phyloP scores from a whole-genome alignment of 495 filamentous ascomycete species.

The Eremomyces bilateralis region DNA sequence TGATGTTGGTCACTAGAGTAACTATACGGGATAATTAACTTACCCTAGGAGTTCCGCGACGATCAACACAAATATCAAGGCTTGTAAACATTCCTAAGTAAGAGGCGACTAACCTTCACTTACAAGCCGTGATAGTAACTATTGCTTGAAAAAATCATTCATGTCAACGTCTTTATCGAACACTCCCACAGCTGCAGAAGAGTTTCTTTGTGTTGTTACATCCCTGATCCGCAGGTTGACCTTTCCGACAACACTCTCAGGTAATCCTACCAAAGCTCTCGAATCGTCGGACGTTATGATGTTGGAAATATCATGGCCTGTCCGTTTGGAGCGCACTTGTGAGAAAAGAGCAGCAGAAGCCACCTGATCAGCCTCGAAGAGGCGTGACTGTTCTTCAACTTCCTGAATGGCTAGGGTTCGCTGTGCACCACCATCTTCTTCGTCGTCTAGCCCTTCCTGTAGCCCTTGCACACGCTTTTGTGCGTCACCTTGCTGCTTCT shows the following conservation, averaged over 20 bases:
- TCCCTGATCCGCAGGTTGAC: neutral
- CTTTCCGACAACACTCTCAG: slow-evolving; percentile 1
- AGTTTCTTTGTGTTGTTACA: neutral
- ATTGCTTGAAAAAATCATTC: too few species aligned
- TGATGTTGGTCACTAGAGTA: too few species aligned
- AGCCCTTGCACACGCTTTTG: neutral
- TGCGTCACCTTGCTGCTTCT: neutral
- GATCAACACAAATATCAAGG: too few species aligned
- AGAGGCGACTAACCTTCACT: too few species aligned
- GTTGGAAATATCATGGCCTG: neutral
- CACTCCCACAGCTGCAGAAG: neutral
- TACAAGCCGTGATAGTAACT: too few species aligned
- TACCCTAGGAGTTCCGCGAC: too few species aligned
- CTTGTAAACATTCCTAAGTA: too few species aligned
- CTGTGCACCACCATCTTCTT: neutral
- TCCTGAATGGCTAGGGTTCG: neutral
- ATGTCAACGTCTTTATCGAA: too few species aligned
- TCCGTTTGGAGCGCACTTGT: neutral
- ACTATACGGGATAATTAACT: too few species aligned
- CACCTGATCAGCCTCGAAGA: slow-evolving; percentile 1
- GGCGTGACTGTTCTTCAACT: slow-evolving; percentile 1
- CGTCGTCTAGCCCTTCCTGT: neutral
- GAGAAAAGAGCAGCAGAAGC: neutral
- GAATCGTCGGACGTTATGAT: neutral
- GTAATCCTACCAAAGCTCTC: neutral